Evolutionary conservation across 2,329 filamentous ascomycete species (phyloP), one percentile per base, ranked within the genome.

Genomic region (Fusarium sambucinum): DNA sequence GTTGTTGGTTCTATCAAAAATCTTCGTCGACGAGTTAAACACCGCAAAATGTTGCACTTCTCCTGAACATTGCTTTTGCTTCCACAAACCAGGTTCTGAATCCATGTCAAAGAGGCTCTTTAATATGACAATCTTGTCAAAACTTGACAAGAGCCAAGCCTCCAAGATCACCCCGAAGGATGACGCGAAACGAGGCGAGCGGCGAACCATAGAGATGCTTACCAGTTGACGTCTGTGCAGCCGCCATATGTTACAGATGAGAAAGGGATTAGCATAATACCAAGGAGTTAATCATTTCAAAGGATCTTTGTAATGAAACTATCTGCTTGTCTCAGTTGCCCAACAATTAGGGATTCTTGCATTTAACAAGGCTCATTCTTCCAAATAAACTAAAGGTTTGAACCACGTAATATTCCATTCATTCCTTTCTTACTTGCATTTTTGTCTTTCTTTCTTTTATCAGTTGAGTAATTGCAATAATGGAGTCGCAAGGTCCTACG

Each of bases 401-500:
- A 54, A 35, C n/a, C 8, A 11, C 40, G 27, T n/a, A 12, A 32
- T 21, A 12, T n/a, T 19, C 21, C n/a, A 12, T 55, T 21, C 41
- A 14, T 47, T 50, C 25, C 5, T n/a, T 17, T 29, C 14, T 47
- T 27, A 23, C 19, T 51, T 51, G 33, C 12, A n/a, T n/a, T 55
- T 55, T 21, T 29, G 11, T n/a, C 25, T 5, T 17, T 21, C n/a
- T 33, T 41, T 42, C 29, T 13, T 45, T 29, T 17, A 2, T 29
- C 3, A 25, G 27, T 17, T 30, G 14, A 12, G 33, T 16, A 35
- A 2, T 13, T 66, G 60, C 9, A 6, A 17, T 51, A 25, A 35
- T 41, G 21, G 66, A 68, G 59, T 60, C 55, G 0, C 66, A 51
- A 38, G 66, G 66, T 8, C 14, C 55, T 4, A 66, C 51, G 2